Evolutionary conservation across 2,329 filamentous ascomycete genomes (phyloP), one percentile per base, ranked within the genome.

Genomic region (Mariannaea elegans): DNA sequence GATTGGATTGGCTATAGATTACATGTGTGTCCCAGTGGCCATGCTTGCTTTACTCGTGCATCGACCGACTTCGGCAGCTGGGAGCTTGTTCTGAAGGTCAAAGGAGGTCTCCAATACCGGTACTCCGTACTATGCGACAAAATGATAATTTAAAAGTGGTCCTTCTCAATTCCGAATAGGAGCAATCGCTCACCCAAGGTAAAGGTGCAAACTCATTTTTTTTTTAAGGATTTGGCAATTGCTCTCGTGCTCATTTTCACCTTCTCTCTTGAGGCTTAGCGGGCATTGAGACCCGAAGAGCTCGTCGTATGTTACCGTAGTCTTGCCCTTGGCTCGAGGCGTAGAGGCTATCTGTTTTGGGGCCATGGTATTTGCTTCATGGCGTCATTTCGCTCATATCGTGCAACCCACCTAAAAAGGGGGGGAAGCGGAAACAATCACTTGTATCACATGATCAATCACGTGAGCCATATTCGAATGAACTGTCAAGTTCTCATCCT

Each of bases 161-260:
- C 32, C 51, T 53, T 42, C 13, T 24, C 34, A n/a, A n/a, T n/a
- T 27, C 23, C 34, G 36, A 42, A 38, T 44, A 53, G 39, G 31
- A 44, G 50, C 29, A 31, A 36, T 36, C 13, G 42, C 50, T 48
- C 24, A 52, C 12, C 36, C 42, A 18, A 29, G 16, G 41, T 21
- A 41, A 48, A 36, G 34, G 24, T 8, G 24, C 38, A 19, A 18
- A 21, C 27, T 7, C 7, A 14, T 18, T 21, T 21, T 32, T 19
- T 23, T 6, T 42, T 24, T 19, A 50, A 23, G 46, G 36, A 39
- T 16, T 34, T 45, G 57, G 51, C 39, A 60, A 56, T 24, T 56
- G 57, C 51, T 56, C 57, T 56, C 38, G 57, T 60, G 57, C 46
- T 46, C 51, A 39, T 41, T 29, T 31, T 18, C 31, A 44, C 23